Conservation (phyloP, 495 filamentous ascomycete genomes). For the Penicillium arizonense region DNA sequence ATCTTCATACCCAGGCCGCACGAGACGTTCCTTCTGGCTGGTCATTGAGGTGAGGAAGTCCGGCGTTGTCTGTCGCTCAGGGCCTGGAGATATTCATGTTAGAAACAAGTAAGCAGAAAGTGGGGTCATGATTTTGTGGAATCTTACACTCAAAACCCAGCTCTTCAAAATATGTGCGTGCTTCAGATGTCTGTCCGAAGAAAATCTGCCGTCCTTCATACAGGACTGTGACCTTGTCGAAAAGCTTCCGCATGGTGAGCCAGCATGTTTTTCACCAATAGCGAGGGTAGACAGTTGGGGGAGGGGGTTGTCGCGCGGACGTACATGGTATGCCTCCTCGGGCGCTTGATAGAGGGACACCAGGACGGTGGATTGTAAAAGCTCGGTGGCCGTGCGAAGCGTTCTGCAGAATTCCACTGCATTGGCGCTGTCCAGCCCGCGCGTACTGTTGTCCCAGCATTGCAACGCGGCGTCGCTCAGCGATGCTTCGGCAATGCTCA, state of each 20-base stretch:
- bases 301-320: background rate
- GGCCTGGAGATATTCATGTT: background rate
- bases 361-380: slow-evolving; percentile 66
- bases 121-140: background rate
- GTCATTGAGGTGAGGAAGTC: slow-evolving; percentile 73
- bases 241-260: slow-evolving; percentile 15
- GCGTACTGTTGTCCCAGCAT: slow-evolving; percentile 77
- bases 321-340: slow-evolving; percentile 65
- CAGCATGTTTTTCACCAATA: background rate
- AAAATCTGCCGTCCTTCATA: slow-evolving; percentile 59
- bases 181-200: slow-evolving; percentile 51
- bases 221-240: slow-evolving; percentile 53
- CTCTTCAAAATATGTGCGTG: slow-evolving; percentile 51
- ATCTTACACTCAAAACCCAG: slow-evolving; percentile 48
- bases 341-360: slow-evolving; percentile 75
- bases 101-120: background rate
- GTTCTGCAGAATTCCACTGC: slow-evolving; percentile 65
- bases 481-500: slow-evolving; percentile 49
- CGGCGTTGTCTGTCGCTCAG: slow-evolving; percentile 45
- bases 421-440: slow-evolving; percentile 73
- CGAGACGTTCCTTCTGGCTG: slow-evolving; percentile 54
- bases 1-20: slow-evolving; percentile 55
- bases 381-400: slow-evolving; percentile 63
- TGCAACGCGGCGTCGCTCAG: slow-evolving; percentile 63
- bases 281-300: background rate